These are phyloP conservation scores for Coniochaeta hoffmannii DNA, from an alignment of 2,329 filamentous ascomycete species.

Conservation along the genomic window DNA sequence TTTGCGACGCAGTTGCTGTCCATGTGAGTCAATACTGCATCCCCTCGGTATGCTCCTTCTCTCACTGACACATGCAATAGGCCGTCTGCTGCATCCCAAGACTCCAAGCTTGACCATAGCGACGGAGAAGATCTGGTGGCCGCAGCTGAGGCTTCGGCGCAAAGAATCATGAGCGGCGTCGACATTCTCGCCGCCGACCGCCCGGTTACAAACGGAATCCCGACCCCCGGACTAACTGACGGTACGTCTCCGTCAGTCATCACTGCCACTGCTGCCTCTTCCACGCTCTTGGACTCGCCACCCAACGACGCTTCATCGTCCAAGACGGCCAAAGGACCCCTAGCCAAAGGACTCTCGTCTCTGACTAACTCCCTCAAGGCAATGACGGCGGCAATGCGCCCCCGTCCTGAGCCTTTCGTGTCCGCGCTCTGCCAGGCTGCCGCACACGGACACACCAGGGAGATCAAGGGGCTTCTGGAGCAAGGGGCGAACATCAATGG, in stretches of 20 bases:
- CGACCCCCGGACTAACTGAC: background rate
- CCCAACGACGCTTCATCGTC: background rate
- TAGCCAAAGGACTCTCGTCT: slow-evolving; percentile 15
- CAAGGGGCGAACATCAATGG: slow-evolving; percentile 18
- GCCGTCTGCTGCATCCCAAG: background rate
- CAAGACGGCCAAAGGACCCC: background rate
- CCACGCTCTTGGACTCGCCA: background rate
- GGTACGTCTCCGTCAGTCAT: background rate
- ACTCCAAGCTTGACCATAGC: background rate
- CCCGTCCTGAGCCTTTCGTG: slow-evolving; percentile 15
- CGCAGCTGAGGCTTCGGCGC: background rate
- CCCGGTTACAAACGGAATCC: background rate
- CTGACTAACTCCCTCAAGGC: slow-evolving; percentile 20
- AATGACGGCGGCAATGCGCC: slow-evolving; percentile 10
- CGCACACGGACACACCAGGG: slow-evolving; percentile 8
- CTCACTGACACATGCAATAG: background rate
- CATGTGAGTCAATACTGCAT: background rate
- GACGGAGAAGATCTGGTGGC: background rate
- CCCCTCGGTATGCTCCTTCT: background rate
- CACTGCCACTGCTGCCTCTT: background rate
- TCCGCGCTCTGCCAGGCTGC: slow-evolving; percentile 15
- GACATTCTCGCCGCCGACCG: background rate
- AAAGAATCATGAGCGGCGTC: background rate
- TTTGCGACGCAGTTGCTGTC: slow-evolving; percentile 1
- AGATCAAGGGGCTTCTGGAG: slow-evolving; percentile 12